phyloP scores from a whole-genome alignment of 1,284 basidiomycete species.

The Leccinum subfulvum region DNA sequence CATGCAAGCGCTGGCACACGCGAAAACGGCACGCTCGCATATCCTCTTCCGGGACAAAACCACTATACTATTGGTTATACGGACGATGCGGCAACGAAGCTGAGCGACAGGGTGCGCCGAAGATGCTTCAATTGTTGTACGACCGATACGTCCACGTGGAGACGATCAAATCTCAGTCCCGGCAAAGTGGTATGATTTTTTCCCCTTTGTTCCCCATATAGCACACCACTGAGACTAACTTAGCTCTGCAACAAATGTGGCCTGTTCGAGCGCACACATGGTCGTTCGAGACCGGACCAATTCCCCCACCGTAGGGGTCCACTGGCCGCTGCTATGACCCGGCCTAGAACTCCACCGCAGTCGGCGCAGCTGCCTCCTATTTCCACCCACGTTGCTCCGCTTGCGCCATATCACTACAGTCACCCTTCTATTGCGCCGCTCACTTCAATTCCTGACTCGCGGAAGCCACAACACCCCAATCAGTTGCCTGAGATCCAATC shows the following conservation, averaged over 20 bases:
- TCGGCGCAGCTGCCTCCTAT: conserved; percentile 38
- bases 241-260: conserved; percentile 87
- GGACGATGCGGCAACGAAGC: conserved; percentile 73
- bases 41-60: conserved; percentile 38
- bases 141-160: conserved; percentile 82
- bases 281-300: conserved; percentile 73
- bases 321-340: conserved; percentile 42
- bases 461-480: conserved; percentile 33
- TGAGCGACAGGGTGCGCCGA: conserved; percentile 70
- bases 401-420: conserved; percentile 46
- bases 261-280: conserved; percentile 79
- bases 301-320: conserved; percentile 78
- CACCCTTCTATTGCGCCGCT: conserved; percentile 51
- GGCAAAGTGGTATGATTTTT: conserved; percentile 71
- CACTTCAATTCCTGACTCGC: conserved; percentile 34
- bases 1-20: conserved; percentile 23
- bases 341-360: conserved; percentile 39
- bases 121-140: conserved; percentile 81
- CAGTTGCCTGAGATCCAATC: conserved; percentile 37
- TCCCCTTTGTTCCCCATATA: conserved; percentile 4
- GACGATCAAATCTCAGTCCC: conserved; percentile 70
- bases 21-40: conserved; percentile 28
- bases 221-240: conserved; percentile 11
- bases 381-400: conserved; percentile 34
- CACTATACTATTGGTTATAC: conserved; percentile 55